phyloP scores from a whole-genome alignment of 2,329 filamentous ascomycete species.

The Huntiella omanensis region DNA sequence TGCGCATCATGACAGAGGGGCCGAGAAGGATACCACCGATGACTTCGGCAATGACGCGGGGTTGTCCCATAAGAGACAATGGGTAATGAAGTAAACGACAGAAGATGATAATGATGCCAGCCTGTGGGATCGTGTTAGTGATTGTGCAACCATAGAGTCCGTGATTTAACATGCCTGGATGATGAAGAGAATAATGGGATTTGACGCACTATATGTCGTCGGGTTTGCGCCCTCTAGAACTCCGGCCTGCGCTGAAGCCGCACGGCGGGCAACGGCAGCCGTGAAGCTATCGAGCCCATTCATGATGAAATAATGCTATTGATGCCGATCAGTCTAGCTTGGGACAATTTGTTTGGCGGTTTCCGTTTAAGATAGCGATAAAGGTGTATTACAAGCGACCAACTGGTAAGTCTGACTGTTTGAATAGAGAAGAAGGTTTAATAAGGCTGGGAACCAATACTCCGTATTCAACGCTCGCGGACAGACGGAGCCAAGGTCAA shows the following conservation, averaged over 20 bases:
- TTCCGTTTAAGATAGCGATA: too few species aligned
- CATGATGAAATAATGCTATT: slow-evolving; percentile 12
- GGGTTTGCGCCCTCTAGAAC: slow-evolving; percentile 56
- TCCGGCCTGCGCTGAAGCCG: slow-evolving; percentile 29
- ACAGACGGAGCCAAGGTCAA: too few species aligned
- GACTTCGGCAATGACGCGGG: slow-evolving; percentile 69
- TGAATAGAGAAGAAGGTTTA: too few species aligned
- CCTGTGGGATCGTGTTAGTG: slow-evolving; percentile 14
- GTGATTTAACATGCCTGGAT: slow-evolving; percentile 34
- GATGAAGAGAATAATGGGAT: slow-evolving; percentile 59
- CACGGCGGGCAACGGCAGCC: slow-evolving; percentile 13
- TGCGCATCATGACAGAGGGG: slow-evolving; percentile 72
- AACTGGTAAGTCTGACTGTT: too few species aligned
- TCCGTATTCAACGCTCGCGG: too few species aligned
- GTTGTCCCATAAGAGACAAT: slow-evolving; percentile 57
- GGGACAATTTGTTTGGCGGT: too few species aligned
- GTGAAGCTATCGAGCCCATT: slow-evolving; percentile 17
- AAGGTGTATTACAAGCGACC: too few species aligned
- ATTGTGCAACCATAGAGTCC: slow-evolving; percentile 4
- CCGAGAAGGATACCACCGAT: slow-evolving; percentile 71
- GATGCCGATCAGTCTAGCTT: too few species aligned
- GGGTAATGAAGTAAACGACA: slow-evolving; percentile 48
- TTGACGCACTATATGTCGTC: slow-evolving; percentile 45
- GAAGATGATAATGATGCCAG: slow-evolving; percentile 28
- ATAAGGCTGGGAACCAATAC: too few species aligned